Evolutionary conservation across 257 asterid species (phyloP).

Genomic region (Gentiana macrophylla): DNA sequence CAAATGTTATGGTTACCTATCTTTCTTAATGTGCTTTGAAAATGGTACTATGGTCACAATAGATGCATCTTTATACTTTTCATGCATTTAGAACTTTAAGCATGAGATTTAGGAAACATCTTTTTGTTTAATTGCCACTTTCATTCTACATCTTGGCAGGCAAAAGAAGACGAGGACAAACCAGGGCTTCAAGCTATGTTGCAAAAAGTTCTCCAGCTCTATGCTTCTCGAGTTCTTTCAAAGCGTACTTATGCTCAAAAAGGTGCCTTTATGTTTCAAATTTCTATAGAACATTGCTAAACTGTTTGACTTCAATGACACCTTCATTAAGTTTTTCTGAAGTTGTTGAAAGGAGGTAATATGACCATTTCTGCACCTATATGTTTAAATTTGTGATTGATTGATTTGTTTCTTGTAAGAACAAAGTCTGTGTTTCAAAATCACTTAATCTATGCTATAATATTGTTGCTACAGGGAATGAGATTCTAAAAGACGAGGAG

Average conservation of each 20-base stretch:
- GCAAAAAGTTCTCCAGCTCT: slow-evolving; percentile 86
- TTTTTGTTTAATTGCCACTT: neutral
- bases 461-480: slow-evolving; percentile 52
- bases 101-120: neutral
- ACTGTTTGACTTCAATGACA: too few species aligned
- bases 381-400: too few species aligned
- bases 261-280: slow-evolving; percentile 28
- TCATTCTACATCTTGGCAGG: slow-evolving; percentile 34
- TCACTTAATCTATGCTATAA: slow-evolving; percentile 15
- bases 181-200: slow-evolving; percentile 98
- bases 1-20: too few species aligned
- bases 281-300: neutral
- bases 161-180: slow-evolving; percentile 84
- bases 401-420: too few species aligned
- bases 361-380: too few species aligned
- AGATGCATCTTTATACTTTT: too few species aligned
- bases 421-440: neutral
- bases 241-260: slow-evolving; percentile 87
- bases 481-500: slow-evolving; percentile 64
- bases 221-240: slow-evolving; percentile 83
- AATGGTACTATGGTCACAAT: too few species aligned
- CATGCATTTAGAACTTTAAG: neutral
- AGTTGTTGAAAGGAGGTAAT: too few species aligned
- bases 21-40: too few species aligned
- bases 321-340: too few species aligned